phyloP scores from a whole-genome alignment of 257 asterid species.

The Nicotiana undulata region DNA sequence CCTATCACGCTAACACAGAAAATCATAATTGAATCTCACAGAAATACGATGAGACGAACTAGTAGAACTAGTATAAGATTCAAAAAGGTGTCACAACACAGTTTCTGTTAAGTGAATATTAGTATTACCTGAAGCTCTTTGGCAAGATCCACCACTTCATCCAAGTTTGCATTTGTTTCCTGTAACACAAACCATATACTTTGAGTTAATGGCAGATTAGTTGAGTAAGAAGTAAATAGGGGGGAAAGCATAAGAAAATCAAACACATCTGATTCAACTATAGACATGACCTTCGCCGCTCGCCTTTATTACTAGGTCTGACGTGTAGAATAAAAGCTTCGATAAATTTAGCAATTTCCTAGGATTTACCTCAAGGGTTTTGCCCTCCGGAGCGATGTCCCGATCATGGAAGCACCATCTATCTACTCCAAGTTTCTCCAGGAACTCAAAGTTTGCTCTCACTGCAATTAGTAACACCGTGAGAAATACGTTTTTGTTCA shows the following conservation, averaged over 20 bases:
- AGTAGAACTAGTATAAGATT: not conserved
- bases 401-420: conserved; percentile 94
- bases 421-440: conserved; percentile 88
- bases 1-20: not conserved
- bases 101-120: not conserved
- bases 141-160: conserved; percentile 91
- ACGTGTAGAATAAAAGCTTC: not conserved
- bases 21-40: not conserved
- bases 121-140: conserved; percentile 86
- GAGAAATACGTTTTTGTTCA: not conserved
- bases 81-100: not conserved
- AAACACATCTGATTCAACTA: not conserved
- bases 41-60: not conserved
- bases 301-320: not conserved
- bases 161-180: conserved; percentile 95
- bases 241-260: not conserved
- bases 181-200: conserved; percentile 12
- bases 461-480: conserved; percentile 38
- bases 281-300: not conserved
- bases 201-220: not conserved
- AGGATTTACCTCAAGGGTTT: conserved; percentile 66
- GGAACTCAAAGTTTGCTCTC: conserved; percentile 93
- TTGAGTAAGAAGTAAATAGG: not conserved
- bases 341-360: not conserved
- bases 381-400: conserved; percentile 95